phyloP scores from a whole-genome alignment of 371 early-diverging fungal genomes.

The Entomophthora muscae region DNA sequence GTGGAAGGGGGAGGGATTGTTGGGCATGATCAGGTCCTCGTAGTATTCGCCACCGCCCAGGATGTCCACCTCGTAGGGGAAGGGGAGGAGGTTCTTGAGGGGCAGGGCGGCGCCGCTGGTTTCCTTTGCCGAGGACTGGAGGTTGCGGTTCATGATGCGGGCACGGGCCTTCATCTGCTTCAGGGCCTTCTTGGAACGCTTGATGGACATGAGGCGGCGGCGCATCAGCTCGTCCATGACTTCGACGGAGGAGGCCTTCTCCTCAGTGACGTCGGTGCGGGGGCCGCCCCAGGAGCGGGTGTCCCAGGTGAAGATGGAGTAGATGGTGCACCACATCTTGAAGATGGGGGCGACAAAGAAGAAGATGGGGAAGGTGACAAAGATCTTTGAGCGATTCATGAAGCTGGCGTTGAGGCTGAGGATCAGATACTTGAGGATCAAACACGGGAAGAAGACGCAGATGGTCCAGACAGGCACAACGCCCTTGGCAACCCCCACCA shows the following conservation, averaged over 20 bases:
- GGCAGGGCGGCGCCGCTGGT: not conserved
- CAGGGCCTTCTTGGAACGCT: not conserved
- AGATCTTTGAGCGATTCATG: not conserved
- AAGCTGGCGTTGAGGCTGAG: not conserved
- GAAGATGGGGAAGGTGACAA: not conserved
- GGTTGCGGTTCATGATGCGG: not conserved
- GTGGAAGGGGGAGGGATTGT: not conserved
- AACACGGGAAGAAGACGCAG: not conserved
- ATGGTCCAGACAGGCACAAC: not conserved
- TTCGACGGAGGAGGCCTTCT: not conserved
- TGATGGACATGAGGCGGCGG: not conserved
- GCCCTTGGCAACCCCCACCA: not conserved
- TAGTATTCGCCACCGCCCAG: not conserved
- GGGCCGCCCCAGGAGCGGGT: not conserved
- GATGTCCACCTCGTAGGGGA: not conserved
- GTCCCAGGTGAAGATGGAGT: not conserved
- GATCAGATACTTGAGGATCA: not conserved
- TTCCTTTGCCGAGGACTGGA: not conserved
- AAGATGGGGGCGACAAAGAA: not conserved
- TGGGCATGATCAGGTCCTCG: not conserved
- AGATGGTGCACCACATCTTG: not conserved
- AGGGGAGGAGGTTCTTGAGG: not conserved
- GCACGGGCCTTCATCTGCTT: not conserved
- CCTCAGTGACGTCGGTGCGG: not conserved
- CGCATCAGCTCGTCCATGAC: constrained; percentile 6